Conservation (phyloP, 1,284 basidiomycete species). For the Microbotryum scabiosae region DNA sequence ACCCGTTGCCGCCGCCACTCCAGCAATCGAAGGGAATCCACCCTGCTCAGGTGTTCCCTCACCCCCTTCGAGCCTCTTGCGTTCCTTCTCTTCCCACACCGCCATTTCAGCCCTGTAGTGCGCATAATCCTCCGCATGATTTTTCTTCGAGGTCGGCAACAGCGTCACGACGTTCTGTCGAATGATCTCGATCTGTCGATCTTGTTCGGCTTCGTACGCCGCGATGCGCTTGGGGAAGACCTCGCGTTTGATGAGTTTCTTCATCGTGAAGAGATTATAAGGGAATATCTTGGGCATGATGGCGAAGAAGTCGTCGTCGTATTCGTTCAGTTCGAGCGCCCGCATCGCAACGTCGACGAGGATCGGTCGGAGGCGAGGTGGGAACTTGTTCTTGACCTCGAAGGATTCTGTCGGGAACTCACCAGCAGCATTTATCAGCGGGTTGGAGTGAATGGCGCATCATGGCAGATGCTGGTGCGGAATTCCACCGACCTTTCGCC, state of each 20-base stretch:
- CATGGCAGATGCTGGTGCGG: background rate
- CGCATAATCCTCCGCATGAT: constrained; percentile 9
- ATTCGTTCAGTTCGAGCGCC: constrained; percentile 74
- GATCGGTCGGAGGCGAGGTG: constrained; percentile 63
- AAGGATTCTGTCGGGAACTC: too few species aligned
- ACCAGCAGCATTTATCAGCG: too few species aligned
- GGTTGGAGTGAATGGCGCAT: too few species aligned
- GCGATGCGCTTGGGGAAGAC: constrained; percentile 23
- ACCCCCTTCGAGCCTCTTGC: background rate
- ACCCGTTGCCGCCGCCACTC: background rate
- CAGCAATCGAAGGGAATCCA: background rate
- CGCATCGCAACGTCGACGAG: constrained; percentile 63
- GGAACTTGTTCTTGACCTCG: constrained; percentile 57
- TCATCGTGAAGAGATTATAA: constrained; percentile 69
- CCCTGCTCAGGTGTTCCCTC: constrained; percentile 2
- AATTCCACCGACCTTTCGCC: constrained; percentile 46
- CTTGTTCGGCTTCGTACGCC: constrained; percentile 10
- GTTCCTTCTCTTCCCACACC: constrained; percentile 4
- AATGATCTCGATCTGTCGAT: constrained; percentile 6
- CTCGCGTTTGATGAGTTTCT: constrained; percentile 33
- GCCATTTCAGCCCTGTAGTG: constrained; percentile 11
- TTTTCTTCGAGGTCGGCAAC: constrained; percentile 7
- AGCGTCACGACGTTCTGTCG: constrained; percentile 7
- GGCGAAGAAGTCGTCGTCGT: constrained; percentile 84
- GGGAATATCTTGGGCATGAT: constrained; percentile 79